Base-by-base conservation (phyloP, 192 early-diverging fungal genomes). In the Coemansia sp. region DNA sequence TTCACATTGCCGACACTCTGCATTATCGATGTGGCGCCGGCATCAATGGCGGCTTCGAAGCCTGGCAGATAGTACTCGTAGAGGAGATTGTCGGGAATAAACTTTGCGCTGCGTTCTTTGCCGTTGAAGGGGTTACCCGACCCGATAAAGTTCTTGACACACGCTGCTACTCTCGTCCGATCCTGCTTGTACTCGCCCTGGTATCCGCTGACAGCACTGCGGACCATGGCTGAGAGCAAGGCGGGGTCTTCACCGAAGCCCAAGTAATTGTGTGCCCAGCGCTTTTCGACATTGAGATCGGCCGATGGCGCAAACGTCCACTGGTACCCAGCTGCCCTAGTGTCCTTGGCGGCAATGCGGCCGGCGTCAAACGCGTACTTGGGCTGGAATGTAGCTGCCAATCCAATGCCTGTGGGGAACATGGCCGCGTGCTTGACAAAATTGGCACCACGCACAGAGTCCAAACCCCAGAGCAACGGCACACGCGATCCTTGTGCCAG, bases 121-220 rank as follows among this genome's bases (percentile, higher is more conserved):
- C 47, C 47, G 19, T 49, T 49, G 47, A 49, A 21, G 47, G 47
- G 47, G 19, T 52, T 3, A 58, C 78, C 13, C 76, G 75, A 61
- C 77, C 82, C 86, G 58, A 88, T 74, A 61, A 88, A 89, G 44
- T 80, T 80, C 62, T 85, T 85, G 67, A 88, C 82, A 64, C 88
- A 89, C 5, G 86, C 82, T 3, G 88, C 89, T 3, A 88, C 87
- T 11, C 87, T 78, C 19, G 68, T 75, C 6, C 88, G 72, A 39
- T 90, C 88, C n/a, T 63, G 67, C 60, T 87, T 87, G 69, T 90
- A 90, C 64, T 89, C 85, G 32, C 89, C 89, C 70, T 90, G 89
- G 13, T 81, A 69, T 3, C 89, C 89, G 59, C 77, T 69, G 33
- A 90, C 86, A 11, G 83, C 35, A 33, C 79, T 73, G 17, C 70